phyloP scores from a whole-genome alignment of 371 early-diverging fungal genomes.

The Blakeslea trispora region DNA sequence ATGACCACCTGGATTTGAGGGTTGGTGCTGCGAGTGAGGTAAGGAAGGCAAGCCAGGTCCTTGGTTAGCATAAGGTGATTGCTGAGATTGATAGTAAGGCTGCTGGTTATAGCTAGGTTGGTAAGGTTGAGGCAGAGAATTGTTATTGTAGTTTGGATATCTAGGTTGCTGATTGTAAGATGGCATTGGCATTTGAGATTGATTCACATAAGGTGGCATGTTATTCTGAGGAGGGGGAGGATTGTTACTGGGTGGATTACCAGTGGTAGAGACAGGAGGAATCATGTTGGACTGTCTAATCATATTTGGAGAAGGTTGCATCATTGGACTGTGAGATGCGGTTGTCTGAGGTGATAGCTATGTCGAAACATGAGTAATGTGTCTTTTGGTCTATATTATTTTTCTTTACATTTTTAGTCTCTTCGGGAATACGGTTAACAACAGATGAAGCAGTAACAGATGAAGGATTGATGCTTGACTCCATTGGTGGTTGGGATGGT shows the following conservation, averaged over 20 bases:
- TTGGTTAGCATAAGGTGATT: too few relatives aligned
- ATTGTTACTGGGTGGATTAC: background rate
- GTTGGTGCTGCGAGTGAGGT: too few relatives aligned
- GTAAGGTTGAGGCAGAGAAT: too few relatives aligned
- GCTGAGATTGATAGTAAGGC: too few relatives aligned
- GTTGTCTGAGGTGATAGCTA: conserved; percentile 19
- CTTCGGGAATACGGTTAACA: conserved; percentile 1
- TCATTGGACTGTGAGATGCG: conserved; percentile 13
- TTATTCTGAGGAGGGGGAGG: background rate
- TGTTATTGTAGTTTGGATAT: too few relatives aligned
- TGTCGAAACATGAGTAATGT: background rate
- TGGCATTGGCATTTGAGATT: too few relatives aligned
- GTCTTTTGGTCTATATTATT: background rate
- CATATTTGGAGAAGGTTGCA: conserved; percentile 9
- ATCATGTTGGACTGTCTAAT: conserved; percentile 9
- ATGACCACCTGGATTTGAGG: too few relatives aligned
- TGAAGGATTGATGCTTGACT: too few relatives aligned
- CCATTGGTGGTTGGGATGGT: background rate
- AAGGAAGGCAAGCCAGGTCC: too few relatives aligned
- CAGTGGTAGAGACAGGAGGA: background rate
- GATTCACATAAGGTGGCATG: too few relatives aligned
- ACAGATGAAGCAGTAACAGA: conserved; percentile 1
- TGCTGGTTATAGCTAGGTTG: too few relatives aligned
- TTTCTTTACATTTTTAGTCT: background rate
- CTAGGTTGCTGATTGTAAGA: too few relatives aligned